phyloP scores from a whole-genome alignment of 345 rosid species.

The Syzygium grande region DNA sequence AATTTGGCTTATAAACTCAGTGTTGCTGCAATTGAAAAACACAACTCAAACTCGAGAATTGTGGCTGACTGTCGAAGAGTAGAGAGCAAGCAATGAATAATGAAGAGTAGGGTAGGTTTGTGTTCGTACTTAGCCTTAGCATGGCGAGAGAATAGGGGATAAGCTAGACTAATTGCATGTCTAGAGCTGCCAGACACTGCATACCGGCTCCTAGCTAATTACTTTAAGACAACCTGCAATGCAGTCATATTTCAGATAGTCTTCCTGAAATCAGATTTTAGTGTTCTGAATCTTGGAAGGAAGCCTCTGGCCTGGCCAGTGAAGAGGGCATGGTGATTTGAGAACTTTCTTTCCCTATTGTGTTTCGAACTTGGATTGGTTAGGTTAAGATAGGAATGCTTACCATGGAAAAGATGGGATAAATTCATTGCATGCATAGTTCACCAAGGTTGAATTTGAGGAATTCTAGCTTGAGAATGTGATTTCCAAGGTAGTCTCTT shows the following conservation, averaged over 20 bases:
- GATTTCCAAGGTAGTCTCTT: not conserved
- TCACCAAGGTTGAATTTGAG: not conserved
- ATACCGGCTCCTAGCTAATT: not conserved
- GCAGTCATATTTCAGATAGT: not conserved
- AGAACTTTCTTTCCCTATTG: not conserved
- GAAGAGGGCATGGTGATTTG: not conserved
- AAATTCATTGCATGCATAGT: not conserved
- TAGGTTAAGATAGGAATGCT: not conserved
- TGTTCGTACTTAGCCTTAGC: not conserved
- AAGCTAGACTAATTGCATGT: not conserved
- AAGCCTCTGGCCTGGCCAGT: not conserved
- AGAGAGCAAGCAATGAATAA: not conserved
- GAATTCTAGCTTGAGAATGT: not conserved
- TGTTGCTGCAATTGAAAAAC: not conserved
- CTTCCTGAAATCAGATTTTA: not conserved
- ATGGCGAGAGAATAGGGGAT: not conserved
- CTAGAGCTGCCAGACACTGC: not conserved
- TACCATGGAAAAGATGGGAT: not conserved
- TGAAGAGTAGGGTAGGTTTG: not conserved
- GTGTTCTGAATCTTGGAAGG: not conserved
- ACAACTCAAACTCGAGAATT: not conserved
- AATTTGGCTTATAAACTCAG: not conserved
- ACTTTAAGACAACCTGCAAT: not conserved
- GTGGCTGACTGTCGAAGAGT: not conserved
- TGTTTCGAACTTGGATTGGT: not conserved